phyloP scores from a whole-genome alignment of 345 rosid species.

The Populus alba region DNA sequence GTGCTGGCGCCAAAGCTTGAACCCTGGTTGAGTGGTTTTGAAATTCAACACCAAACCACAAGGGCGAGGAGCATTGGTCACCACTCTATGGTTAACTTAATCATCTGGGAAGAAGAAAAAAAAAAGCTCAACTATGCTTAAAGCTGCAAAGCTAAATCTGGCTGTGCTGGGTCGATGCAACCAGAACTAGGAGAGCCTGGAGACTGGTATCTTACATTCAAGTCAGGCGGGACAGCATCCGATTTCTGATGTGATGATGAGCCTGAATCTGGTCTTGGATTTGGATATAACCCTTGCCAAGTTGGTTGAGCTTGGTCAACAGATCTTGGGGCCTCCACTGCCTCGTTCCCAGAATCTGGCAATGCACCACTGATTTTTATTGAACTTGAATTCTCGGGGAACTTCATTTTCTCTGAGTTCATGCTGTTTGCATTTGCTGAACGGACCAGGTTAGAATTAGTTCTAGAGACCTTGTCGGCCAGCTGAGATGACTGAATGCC shows the following conservation, averaged over 20 bases:
- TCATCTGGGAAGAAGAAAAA: conserved; percentile 1
- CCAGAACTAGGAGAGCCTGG: conserved; percentile 87
- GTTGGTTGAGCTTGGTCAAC: conserved; percentile 59
- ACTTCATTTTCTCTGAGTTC: conserved; percentile 25
- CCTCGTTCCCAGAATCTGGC: conserved; percentile 18
- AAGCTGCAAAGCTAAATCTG: conserved; percentile 91
- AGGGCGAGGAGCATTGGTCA: not conserved
- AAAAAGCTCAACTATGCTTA: conserved; percentile 22
- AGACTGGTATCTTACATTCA: conserved; percentile 83
- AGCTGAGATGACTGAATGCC: conserved; percentile 32
- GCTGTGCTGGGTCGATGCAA: conserved; percentile 80
- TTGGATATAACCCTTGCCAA: conserved; percentile 55
- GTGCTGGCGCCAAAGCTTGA: not conserved
- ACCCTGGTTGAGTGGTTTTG: not conserved
- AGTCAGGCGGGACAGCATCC: conserved; percentile 77
- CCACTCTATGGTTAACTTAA: conserved; percentile 33
- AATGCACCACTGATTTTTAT: conserved; percentile 5
- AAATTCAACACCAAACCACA: not conserved
- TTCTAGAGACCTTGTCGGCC: conserved; percentile 22
- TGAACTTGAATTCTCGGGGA: conserved; percentile 14
- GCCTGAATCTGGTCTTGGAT: conserved; percentile 58
- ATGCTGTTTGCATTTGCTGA: conserved; percentile 12
- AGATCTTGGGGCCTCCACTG: conserved; percentile 28
- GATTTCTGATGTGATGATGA: conserved; percentile 55
- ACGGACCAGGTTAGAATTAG: conserved; percentile 17